Conservation (phyloP, 2,329 filamentous ascomycete genomes). For the Venturia pyrina region DNA sequence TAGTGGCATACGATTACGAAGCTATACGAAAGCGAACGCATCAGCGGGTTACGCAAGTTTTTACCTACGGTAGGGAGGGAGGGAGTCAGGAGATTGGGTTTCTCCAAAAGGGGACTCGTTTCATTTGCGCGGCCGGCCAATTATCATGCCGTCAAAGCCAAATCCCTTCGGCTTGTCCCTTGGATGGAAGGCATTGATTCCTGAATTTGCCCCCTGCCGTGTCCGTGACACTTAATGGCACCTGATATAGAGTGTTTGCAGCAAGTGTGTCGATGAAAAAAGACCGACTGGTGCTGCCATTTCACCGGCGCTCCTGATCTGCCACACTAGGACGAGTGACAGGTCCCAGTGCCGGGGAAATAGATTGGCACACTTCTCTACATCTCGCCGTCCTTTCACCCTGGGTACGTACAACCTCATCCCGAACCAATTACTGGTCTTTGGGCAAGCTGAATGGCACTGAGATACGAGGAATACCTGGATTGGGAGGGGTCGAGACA, state of each 20-base stretch:
- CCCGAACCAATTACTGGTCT: neutral
- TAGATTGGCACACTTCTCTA: neutral
- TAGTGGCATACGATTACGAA: too few species aligned
- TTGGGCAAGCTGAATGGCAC: neutral
- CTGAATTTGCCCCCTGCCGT: neutral
- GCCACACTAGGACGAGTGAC: neutral
- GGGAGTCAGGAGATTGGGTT: too few species aligned
- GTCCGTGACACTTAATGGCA: neutral
- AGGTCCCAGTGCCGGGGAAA: neutral
- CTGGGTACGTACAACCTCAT: neutral
- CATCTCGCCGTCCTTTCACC: neutral
- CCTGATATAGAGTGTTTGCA: neutral
- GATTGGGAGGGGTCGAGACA: neutral
- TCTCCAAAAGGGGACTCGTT: too few species aligned
- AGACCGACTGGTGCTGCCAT: neutral
- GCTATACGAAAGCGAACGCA: too few species aligned
- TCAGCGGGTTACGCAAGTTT: too few species aligned
- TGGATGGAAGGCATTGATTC: too few species aligned
- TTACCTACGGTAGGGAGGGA: too few species aligned
- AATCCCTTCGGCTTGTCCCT: neutral
- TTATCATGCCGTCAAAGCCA: neutral
- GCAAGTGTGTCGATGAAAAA: neutral
- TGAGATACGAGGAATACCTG: neutral
- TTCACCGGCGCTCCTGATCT: neutral
- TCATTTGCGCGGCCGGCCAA: neutral